Evolutionary conservation across 2,329 filamentous ascomycete genomes (phyloP), one percentile per base, ranked within the genome.

Genomic region (Fusarium solani-melongenae): DNA sequence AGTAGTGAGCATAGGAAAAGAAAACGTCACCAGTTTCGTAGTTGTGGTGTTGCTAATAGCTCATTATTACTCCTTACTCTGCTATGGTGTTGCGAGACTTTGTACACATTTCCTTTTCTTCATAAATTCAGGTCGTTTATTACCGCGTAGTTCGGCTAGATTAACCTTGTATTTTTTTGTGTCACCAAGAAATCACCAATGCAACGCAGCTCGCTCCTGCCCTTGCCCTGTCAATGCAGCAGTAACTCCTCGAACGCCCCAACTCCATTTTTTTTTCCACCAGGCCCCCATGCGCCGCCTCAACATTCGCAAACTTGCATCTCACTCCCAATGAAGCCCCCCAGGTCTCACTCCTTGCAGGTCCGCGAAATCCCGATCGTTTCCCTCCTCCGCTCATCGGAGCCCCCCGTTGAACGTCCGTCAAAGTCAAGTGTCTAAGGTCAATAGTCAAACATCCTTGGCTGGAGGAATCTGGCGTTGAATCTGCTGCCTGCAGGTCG

Each of bases 261-360:
- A 68, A 60, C 67, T 46, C 58, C 64, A 59, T 11, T 41, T 41
- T 39, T 55, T 59, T 46, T 33, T 7, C 20, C 22, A 36, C 34
- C 20, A 22, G 33, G 20, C n/a, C 31, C 33, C 51, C 51, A 29
- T 39, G 10, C 53, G n/a, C 6, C 46, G 24, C 22, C 36, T 14
- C 15, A 51, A 27, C n/a, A 57, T 58, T 58, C 22, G 12, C 58
- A 38, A 62, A 31, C 53, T 27, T 34, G 24, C 56, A 59, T 51
- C 51, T 55, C 27, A 29, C 27, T 24, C 31, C 31, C 38, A 34
- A 41, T 24, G 44, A 59, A 56, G 34, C 38, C 38, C n/a, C 39
- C 20, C 39, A 56, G 34, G 27, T 33, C n/a, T 10, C 22, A 58
- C 34, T 22, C 27, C 17, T 31, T 41, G 33, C 56, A 38, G 22